Conservation (phyloP, 768 basidiomycete genomes). For the Lactarius tabidus region DNA sequence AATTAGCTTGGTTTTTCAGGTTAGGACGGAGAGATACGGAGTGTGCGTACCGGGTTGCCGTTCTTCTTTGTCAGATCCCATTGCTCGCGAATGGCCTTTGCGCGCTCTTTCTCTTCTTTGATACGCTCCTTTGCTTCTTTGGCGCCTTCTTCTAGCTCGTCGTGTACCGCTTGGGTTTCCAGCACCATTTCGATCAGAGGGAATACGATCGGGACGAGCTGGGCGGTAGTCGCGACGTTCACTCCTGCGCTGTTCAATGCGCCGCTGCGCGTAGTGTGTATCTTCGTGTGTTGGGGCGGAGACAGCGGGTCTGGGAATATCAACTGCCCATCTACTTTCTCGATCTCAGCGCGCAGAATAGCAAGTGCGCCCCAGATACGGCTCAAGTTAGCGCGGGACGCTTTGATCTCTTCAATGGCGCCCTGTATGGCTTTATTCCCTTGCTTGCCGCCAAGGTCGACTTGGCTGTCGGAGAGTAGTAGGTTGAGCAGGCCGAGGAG, state of each 20-base stretch:
- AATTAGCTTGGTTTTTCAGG: background rate
- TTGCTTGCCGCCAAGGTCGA: constrained; percentile 29
- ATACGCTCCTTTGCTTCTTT: constrained; percentile 52
- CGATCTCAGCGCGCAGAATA: constrained; percentile 40
- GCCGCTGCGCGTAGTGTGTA: constrained; percentile 46
- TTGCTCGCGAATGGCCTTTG: constrained; percentile 53
- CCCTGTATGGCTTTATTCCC: constrained; percentile 39
- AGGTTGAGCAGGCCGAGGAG: constrained; percentile 58
- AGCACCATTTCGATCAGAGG: constrained; percentile 54
- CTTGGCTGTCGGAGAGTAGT: constrained; percentile 38
- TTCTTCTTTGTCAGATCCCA: constrained; percentile 43
- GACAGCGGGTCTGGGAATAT: constrained; percentile 57
- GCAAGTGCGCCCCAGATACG: constrained; percentile 60
- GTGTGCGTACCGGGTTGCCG: constrained; percentile 15
- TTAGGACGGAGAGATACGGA: background rate
- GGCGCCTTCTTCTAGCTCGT: constrained; percentile 57
- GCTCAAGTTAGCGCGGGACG: constrained; percentile 51
- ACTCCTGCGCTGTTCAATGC: constrained; percentile 24
- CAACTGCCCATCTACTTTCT: constrained; percentile 26
- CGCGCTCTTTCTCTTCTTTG: constrained; percentile 50
- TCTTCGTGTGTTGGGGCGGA: constrained; percentile 41
- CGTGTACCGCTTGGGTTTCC: constrained; percentile 45
- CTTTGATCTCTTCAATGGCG: constrained; percentile 50
- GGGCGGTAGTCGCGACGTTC: constrained; percentile 44
- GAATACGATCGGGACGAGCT: constrained; percentile 62